Conservation (phyloP, 2,329 filamentous ascomycete genomes). For the Sporothrix euskadiensis region DNA sequence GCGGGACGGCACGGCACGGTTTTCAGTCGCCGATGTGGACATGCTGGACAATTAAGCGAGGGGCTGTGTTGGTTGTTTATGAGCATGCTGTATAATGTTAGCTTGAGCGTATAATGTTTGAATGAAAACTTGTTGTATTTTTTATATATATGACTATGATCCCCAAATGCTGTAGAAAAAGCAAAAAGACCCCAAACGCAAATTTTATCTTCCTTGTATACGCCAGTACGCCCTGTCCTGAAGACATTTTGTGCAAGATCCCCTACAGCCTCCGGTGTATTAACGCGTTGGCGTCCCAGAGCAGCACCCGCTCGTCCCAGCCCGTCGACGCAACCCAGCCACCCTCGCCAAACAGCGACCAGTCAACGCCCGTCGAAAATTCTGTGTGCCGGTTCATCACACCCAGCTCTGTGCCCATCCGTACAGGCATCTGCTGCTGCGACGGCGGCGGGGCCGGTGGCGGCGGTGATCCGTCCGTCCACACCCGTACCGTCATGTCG, state of each 20-base stretch:
- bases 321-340: constrained; percentile 94
- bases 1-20: neutral
- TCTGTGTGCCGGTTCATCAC: constrained; percentile 92
- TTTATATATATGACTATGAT: neutral
- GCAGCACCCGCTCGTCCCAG: constrained; percentile 87
- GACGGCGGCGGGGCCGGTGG: constrained; percentile 30
- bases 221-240: neutral
- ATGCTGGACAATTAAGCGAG: constrained; percentile 26
- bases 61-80: neutral
- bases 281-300: constrained; percentile 79
- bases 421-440: constrained; percentile 38
- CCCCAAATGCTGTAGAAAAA: neutral
- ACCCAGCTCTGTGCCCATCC: constrained; percentile 71
- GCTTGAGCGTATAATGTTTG: neutral
- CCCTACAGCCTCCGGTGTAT: constrained; percentile 35
- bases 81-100: neutral
- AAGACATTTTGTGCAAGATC: neutral
- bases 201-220: constrained; percentile 1
- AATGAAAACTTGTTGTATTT: neutral
- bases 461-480: constrained; percentile 69
- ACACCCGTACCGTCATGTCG: constrained; percentile 95
- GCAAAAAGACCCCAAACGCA: neutral
- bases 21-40: constrained; percentile 20
- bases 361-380: constrained; percentile 94
- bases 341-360: constrained; percentile 93